Evolutionary conservation across 768 basidiomycete genomes (phyloP), one percentile per base, ranked within the genome.

Genomic region (Pleurotus ostreatus): DNA sequence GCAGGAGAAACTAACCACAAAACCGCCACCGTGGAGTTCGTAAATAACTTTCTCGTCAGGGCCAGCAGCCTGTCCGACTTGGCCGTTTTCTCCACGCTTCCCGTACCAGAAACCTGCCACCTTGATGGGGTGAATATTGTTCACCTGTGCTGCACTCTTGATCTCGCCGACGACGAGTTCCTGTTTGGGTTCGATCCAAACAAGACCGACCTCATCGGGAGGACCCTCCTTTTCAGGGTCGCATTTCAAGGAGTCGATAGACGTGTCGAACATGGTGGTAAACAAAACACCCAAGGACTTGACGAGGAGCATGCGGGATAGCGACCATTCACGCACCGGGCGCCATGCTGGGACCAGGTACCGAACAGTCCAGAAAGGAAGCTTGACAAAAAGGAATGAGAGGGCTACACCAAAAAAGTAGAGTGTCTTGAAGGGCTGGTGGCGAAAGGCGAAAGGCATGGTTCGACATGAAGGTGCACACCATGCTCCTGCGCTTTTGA

Each of bases 51-150:
- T 72, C 40, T 74, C 71, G 6, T 66, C 68, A 0, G 63, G 59
- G 20, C 62, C 66, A 4, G 62, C 57, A 5, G 57, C 51, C n/a
- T 63, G 57, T n/a, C 26, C 49, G 16, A 58, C 11, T 13, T 65
- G 57, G 4, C 43, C 30, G 8, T 61, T 51, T 4, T 47, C 5
- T 0, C 59, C 62, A 7, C 56, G 23, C 7, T 63, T 63, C 44
- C 71, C 66, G 20, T 65, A 61, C 74, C 72, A 76, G 57, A 71
- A 75, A 11, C 74, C 75, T 1, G 68, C 68, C 7, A 74, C 65
- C 15, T 63, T 62, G 34, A 58, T 53, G n/a, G 68, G 59, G 12
- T 62, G 40, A 11, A 77, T 65, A 8, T 61, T 56, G 5, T 67
- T 67, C n/a, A 54, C 57, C 22, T 59, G 49, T 15, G 74, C 74